phyloP scores from a whole-genome alignment of 1,284 basidiomycete species.

The Boletus nobilissimus region DNA sequence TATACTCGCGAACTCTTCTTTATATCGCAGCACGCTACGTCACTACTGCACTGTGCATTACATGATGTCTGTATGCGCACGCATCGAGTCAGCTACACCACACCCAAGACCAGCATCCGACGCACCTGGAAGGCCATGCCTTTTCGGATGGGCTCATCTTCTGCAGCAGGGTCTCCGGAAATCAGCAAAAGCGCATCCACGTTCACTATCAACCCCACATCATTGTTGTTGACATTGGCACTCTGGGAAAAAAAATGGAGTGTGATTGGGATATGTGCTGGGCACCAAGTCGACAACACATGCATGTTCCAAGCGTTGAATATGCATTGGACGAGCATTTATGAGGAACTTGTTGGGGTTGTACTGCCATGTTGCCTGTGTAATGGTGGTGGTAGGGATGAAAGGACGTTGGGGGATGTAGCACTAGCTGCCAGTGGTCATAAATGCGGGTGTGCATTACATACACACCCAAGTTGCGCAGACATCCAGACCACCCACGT shows the following conservation, averaged over 20 bases:
- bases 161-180: conserved; percentile 85
- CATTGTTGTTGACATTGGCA: conserved; percentile 73
- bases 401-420: too few relatives aligned
- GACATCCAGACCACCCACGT: too few relatives aligned
- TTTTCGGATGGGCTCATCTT: conserved; percentile 87
- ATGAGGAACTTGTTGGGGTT: conserved; percentile 70
- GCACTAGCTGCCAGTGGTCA: too few relatives aligned
- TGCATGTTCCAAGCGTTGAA: conserved; percentile 81
- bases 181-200: conserved; percentile 79
- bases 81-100: conserved; percentile 33
- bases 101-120: background rate
- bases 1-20: too few relatives aligned
- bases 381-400: too few relatives aligned
- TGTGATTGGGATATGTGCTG: conserved; percentile 17
- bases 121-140: conserved; percentile 90
- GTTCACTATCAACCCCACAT: conserved; percentile 73
- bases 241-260: conserved; percentile 50
- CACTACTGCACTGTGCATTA: too few relatives aligned
- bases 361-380: conserved; percentile 59
- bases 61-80: too few relatives aligned
- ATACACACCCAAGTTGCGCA: too few relatives aligned
- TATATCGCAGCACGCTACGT: too few relatives aligned
- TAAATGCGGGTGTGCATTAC: too few relatives aligned
- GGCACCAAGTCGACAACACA: conserved; percentile 26
- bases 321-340: conserved; percentile 71